Percentiles rank a stretch among this genome's conserved stretches.
Evolutionary conservation across 164 flowering plant genomes (phyloP).

Genomic region (Sextonia rubra): DNA sequence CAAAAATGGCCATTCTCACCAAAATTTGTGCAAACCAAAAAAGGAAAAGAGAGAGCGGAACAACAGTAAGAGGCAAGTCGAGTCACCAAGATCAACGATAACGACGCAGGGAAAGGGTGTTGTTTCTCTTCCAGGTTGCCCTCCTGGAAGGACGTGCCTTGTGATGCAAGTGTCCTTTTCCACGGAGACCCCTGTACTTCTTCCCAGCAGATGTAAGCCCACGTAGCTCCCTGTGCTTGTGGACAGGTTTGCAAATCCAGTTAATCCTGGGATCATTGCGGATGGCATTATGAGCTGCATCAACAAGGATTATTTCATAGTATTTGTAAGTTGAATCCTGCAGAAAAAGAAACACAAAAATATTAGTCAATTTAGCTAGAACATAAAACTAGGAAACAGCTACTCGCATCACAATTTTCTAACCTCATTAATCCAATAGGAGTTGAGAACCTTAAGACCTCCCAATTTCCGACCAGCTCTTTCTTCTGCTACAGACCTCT

Average conservation of each 20-base stretch:
- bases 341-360: not conserved
- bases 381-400: not conserved
- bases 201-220: slow-evolving; percentile 55
- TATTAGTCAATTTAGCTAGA: not conserved
- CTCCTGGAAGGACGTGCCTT: slow-evolving; percentile 44
- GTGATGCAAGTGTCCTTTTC: slow-evolving; percentile 47
- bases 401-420: slow-evolving; percentile 21
- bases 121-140: slow-evolving; percentile 84
- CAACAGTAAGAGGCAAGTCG: not conserved
- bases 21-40: not conserved
- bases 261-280: slow-evolving; percentile 66
- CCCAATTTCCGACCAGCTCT: slow-evolving; percentile 80
- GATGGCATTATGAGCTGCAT: slow-evolving; percentile 57
- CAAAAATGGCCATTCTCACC: not conserved
- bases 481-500: slow-evolving; percentile 73
- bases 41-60: not conserved
- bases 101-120: slow-evolving; percentile 66
- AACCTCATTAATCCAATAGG: slow-evolving; percentile 85
- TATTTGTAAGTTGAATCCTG: slow-evolving; percentile 73
- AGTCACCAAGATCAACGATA: slow-evolving; percentile 42
- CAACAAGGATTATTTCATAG: slow-evolving; percentile 64
- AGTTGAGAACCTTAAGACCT: slow-evolving; percentile 73
- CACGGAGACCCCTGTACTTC: slow-evolving; percentile 50
- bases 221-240: slow-evolving; percentile 54
- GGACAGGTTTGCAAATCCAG: slow-evolving; percentile 54